Evolutionary conservation across 2,329 filamentous ascomycete genomes (phyloP), one percentile per base, ranked within the genome.

Genomic region (Gliomastix tumulicola): DNA sequence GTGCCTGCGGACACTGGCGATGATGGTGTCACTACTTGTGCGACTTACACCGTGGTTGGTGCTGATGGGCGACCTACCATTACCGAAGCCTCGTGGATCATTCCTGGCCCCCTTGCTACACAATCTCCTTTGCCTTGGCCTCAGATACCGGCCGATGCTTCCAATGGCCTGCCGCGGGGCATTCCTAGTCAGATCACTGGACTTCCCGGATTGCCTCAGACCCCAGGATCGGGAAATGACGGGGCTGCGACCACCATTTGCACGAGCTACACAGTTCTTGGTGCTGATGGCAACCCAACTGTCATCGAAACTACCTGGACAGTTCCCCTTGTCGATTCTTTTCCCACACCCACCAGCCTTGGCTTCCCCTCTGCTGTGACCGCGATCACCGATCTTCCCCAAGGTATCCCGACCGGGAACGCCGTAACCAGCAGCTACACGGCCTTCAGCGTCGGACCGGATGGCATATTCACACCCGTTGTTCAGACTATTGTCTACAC

Each of bases 381-480:
- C 37, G 27, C 43, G 30, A 22, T 28, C 25, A 40, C 44, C 15
- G 34, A 42, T 30, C 34, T 50, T 21, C 50, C 47, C 2, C 43
- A 46, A 36, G 45, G 49, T 6, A 36, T 40, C 22, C 37, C 48
- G 13, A 28, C 4, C 25, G 6, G 25, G 1, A 4, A 6, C 25
- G n/a, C 13, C n/a, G 10, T 7, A n/a, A 55, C 55, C n/a, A 48
- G 48, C 3, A 43, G 51, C 38, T 52, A 56, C 30, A 61, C 58
- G 4, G 46, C 52, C 15, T 39, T 55, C 5, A 39, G 57, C 21
- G 37, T 59, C 12, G 57, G 58, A 10, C 43, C 51, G 6, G 49
- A 60, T 42, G 57, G 57, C 12, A 38, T 49, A 12, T 41, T 45
- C 3, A 60, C 58, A 12, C 45, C 57, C 18, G 47, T 53, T 12